Base-by-base conservation (phyloP, 2,329 filamentous ascomycete genomes). In the Cyphellophora europaea region DNA sequence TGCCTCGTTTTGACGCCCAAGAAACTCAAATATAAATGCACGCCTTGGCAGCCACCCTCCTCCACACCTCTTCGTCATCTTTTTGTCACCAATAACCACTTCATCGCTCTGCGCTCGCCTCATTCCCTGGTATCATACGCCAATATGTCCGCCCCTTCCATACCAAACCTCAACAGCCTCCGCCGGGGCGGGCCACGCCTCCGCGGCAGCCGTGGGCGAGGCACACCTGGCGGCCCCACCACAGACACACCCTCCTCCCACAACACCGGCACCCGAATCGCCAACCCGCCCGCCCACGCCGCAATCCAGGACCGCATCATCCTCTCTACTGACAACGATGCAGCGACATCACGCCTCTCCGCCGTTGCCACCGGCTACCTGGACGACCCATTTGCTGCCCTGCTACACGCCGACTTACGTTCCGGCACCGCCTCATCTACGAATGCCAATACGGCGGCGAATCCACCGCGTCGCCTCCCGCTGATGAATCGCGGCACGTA, bases 321-420 rank as follows among this genome's bases (percentile, higher is more conserved):
- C 38, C 89, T 93, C 58, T 77, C 79, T 44, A 98, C 91, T 3
- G 91, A 98, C 59, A 79, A 79, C 41, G 91, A 98, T 64, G 91
- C 91, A 16, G 85, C 85, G 40, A 77, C 86, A 27, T 94, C 87
- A 18, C 76, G 91, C 21, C 65, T 93, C 58, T 96, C 88, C 56
- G 89, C 89, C 10, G 86, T 96, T 11, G 74, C 82, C 37, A 56
- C 86, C 33, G 87, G 86, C 19, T 96, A 96, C 55, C 66, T 98
- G 2, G 63, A 82, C 2, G 91, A 98, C 53, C 73, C 73, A 0
- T 96, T 82, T 61, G 86, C 87, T 2, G 63, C 63, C 35, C 39
- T 48, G 13, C 15, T 50, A 18, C 38, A 32, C n/a, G n/a, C n/a
- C n/a, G n/a, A n/a, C n/a, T n/a, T n/a, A 19, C 17, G n/a, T n/a